Evolutionary conservation across 2,329 filamentous ascomycete genomes (phyloP).

Genomic region (Trichoderma endophyticum): DNA sequence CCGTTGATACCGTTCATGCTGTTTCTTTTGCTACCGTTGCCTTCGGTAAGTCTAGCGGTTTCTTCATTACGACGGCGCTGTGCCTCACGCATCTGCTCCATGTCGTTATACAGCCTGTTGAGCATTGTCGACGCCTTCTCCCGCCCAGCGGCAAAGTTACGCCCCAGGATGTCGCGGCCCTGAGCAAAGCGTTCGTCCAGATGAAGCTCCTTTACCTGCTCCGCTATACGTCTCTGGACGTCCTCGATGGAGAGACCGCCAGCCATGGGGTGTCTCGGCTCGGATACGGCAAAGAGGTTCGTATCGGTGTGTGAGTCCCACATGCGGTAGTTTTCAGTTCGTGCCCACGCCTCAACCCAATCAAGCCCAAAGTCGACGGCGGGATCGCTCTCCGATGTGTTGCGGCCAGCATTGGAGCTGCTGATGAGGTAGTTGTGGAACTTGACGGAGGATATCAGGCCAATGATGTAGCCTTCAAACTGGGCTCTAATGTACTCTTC

Average conservation of each 20-base stretch:
- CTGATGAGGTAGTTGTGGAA: slow-evolving; percentile 73
- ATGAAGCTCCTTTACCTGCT: slow-evolving; percentile 91
- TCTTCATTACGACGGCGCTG: slow-evolving; percentile 43
- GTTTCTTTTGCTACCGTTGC: slow-evolving; percentile 1
- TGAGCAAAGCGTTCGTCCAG: slow-evolving; percentile 85
- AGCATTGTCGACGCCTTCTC: slow-evolving; percentile 86
- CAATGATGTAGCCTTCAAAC: slow-evolving; percentile 94
- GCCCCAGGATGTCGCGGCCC: slow-evolving; percentile 79
- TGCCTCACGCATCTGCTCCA: slow-evolving; percentile 61
- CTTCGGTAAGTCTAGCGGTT: slow-evolving; percentile 23
- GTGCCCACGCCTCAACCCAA: slow-evolving; percentile 83
- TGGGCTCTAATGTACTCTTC: slow-evolving; percentile 97
- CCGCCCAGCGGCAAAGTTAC: slow-evolving; percentile 81
- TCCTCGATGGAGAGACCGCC: slow-evolving; percentile 92
- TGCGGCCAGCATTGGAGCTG: slow-evolving; percentile 58
- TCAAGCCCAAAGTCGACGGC: slow-evolving; percentile 77
- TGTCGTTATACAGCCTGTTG: slow-evolving; percentile 84
- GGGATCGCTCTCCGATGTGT: slow-evolving; percentile 77
- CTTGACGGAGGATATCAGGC: slow-evolving; percentile 82
- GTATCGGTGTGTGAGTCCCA: slow-evolving; percentile 79
- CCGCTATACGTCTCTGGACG: slow-evolving; percentile 81
- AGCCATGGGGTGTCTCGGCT: slow-evolving; percentile 88
- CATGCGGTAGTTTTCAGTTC: slow-evolving; percentile 86
- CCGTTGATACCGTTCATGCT: slow-evolving; percentile 19
- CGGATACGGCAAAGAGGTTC: slow-evolving; percentile 90